Evolutionary conservation across 208 protist genomes (phyloP).

Genomic region (Acanthamoeba healyi): DNA sequence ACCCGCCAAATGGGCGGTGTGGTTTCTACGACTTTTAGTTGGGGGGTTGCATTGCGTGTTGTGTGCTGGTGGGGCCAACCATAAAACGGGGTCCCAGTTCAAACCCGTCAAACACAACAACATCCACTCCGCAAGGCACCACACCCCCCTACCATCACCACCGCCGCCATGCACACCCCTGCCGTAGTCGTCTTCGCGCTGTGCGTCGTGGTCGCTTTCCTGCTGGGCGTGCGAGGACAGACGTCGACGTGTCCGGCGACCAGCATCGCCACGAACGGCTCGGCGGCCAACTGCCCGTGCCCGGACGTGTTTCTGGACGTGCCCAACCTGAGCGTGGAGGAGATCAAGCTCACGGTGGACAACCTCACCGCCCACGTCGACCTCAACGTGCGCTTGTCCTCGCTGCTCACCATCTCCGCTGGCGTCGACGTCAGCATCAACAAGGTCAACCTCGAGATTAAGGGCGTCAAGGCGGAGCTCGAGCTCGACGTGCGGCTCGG

Average conservation of each 20-base stretch:
- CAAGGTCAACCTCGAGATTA: background rate
- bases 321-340: slow-evolving; percentile 15
- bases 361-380: slow-evolving; percentile 44
- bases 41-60: too few species aligned
- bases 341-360: background rate
- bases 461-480: slow-evolving; percentile 42
- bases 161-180: background rate
- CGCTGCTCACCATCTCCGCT: slow-evolving; percentile 11
- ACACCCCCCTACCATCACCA: too few species aligned
- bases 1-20: too few species aligned
- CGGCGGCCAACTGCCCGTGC: background rate
- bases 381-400: slow-evolving; percentile 10
- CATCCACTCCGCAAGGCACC: too few species aligned
- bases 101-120: too few species aligned
- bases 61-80: too few species aligned
- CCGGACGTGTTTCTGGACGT: slow-evolving; percentile 26
- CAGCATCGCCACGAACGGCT: background rate
- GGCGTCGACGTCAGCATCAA: slow-evolving; percentile 15
- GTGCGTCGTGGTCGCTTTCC: background rate
- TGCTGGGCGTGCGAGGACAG: background rate
- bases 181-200: background rate
- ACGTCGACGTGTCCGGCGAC: background rate
- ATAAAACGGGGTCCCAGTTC: too few species aligned
- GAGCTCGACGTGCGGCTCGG: slow-evolving; percentile 14
- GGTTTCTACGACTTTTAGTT: too few species aligned